phyloP scores from a whole-genome alignment of 805 yeast genomes.

The Pichia eremophila region DNA sequence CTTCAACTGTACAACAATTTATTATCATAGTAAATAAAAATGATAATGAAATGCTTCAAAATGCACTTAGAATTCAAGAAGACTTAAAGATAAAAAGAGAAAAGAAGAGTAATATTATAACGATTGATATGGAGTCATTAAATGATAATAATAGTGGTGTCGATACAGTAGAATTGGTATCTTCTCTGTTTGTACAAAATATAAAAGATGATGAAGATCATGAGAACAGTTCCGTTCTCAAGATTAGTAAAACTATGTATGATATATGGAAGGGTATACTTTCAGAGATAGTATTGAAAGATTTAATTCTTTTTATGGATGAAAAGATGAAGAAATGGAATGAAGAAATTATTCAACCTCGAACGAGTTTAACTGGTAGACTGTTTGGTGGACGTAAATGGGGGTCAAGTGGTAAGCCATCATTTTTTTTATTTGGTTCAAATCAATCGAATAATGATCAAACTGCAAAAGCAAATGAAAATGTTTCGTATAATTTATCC shows the following conservation, averaged over 20 bases:
- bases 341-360: conserved; percentile 67
- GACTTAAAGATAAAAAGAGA: conserved; percentile 16
- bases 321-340: conserved; percentile 74
- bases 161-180: conserved; percentile 11
- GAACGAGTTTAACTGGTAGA: conserved; percentile 67
- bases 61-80: conserved; percentile 25
- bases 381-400: conserved; percentile 54
- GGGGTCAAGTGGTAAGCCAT: conserved; percentile 27
- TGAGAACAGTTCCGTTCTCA: background rate
- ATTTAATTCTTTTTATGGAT: conserved; percentile 78
- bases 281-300: conserved; percentile 38
- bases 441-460: background rate
- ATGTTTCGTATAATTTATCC: conserved; percentile 33
- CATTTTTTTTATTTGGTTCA: conserved; percentile 25
- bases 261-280: conserved; percentile 29
- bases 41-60: conserved; percentile 34
- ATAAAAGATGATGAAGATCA: background rate
- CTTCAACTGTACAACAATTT: conserved; percentile 48
- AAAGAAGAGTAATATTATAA: conserved; percentile 1
- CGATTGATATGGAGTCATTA: conserved; percentile 3
- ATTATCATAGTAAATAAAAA: conserved; percentile 41
- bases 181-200: conserved; percentile 17
- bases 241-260: conserved; percentile 8
- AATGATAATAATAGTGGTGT: background rate
- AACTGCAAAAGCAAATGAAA: background rate